Evolutionary conservation across 495 filamentous ascomycete genomes (phyloP).

Genomic region (Hyphodiscus hymeniophilus): DNA sequence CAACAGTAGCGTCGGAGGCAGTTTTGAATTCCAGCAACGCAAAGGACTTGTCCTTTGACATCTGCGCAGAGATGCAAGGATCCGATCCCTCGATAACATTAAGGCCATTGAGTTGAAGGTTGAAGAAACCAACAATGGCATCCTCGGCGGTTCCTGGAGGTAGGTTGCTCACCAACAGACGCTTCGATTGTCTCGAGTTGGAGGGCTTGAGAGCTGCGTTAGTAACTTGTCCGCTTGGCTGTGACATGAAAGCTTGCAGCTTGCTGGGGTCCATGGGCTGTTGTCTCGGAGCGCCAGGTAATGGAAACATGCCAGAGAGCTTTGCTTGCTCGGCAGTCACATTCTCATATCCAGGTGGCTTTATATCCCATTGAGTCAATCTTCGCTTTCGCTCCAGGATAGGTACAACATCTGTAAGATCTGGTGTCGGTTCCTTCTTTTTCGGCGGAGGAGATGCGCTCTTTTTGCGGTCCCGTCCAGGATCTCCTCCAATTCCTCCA

Average conservation of each 20-base stretch:
- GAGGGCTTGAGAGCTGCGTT: conserved; percentile 79
- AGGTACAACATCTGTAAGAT: conserved; percentile 76
- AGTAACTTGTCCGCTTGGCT: conserved; percentile 65
- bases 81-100: conserved; percentile 81
- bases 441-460: conserved; percentile 75
- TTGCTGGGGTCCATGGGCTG: conserved; percentile 94
- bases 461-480: conserved; percentile 59
- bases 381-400: conserved; percentile 78
- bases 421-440: conserved; percentile 90
- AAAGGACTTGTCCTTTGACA: conserved; percentile 69
- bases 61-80: conserved; percentile 76
- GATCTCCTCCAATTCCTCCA: conserved; percentile 38
- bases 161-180: conserved; percentile 79
- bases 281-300: conserved; percentile 89
- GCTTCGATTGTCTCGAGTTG: conserved; percentile 87
- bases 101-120: conserved; percentile 86
- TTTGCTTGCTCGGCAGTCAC: conserved; percentile 98
- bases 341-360: conserved; percentile 95
- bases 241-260: conserved; percentile 91
- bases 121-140: conserved; percentile 76
- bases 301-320: conserved; percentile 98
- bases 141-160: conserved; percentile 63
- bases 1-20: conserved; percentile 80
- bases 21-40: conserved; percentile 89
- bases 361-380: conserved; percentile 98